Base-by-base conservation (phyloP, 2,329 filamentous ascomycete species). In the Talaromyces sp. region DNA sequence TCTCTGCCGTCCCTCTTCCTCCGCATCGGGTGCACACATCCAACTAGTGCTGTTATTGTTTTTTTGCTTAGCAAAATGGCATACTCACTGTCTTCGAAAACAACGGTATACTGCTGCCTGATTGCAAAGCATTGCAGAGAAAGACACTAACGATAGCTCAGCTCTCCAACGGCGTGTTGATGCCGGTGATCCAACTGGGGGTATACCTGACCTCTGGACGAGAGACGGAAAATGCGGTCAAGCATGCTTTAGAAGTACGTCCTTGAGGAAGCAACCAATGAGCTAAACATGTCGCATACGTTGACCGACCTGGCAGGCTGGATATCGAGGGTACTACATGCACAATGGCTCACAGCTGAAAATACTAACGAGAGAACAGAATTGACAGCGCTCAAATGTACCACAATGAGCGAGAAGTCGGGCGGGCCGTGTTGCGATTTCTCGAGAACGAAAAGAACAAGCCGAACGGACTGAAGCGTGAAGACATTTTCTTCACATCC, bases 401-500 rank as follows among this genome's bases (percentile, higher is more conserved):
- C 69, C 77, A 83, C 69, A 95, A 95, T 63, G 91, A 95, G 73
- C 79, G 79, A 38, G 83, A 90, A 66, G 85, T 87, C 14, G 90
- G 89, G 1, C 76, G 80, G 32, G 87, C 88, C 9, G 88, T 95
- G 63, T 71, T 72, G 2, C 75, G 80, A 21, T 89, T 84, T 66
- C 75, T 90, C 46, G 62, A 64, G 38, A 3, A 68, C 74, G 41
- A 75, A 75, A 57, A 69, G 67, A 2, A 74, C 77, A 84, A 85
- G 64, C 76, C 73, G 0, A 67, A 78, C 0, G 80, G 77, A 0
- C 71, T 91, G 29, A 82, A 79, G 64, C 83, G 90, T 5, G 83
- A 87, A 60, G 86, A 93, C 68, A 79, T 95, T 58, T 90, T 90
- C 74, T 93, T 90, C 72, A 95, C 90, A 0, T 89, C 87, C 38